Conservation (phyloP, 2,329 filamentous ascomycete species). For the Fusarium equiseti region DNA sequence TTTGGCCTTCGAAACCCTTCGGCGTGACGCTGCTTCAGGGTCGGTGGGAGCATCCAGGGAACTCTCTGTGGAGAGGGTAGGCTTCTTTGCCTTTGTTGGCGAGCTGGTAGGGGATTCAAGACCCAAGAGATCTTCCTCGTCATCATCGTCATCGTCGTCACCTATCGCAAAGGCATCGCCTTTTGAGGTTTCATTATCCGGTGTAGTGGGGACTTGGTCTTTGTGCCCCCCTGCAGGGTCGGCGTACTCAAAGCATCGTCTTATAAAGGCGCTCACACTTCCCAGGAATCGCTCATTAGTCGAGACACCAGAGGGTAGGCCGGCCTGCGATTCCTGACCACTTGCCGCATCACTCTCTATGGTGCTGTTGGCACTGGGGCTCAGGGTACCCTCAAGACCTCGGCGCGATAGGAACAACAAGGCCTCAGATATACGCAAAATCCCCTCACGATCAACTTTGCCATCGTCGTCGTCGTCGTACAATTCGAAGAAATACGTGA, state of each 20-base stretch:
- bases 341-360: conserved; percentile 57
- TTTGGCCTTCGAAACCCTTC: conserved; percentile 71
- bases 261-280: conserved; percentile 95
- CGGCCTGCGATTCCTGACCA: conserved; percentile 52
- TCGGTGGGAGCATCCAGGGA: conserved; percentile 32
- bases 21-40: conserved; percentile 42
- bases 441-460: conserved; percentile 93
- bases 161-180: conserved; percentile 78
- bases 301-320: conserved; percentile 64
- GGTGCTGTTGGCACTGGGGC: conserved; percentile 70
- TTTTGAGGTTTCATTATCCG: conserved; percentile 44
- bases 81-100: conserved; percentile 58
- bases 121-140: conserved; percentile 71
- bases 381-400: conserved; percentile 81
- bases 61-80: conserved; percentile 56
- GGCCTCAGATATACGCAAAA: conserved; percentile 92
- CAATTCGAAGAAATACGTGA: conserved; percentile 97
- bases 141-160: conserved; percentile 80
- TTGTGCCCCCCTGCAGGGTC: conserved; percentile 79
- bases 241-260: conserved; percentile 97
- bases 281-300: conserved; percentile 90
- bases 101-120: conserved; percentile 63
- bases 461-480: conserved; percentile 95
- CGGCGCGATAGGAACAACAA: conserved; percentile 91
- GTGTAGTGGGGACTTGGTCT: conserved; percentile 46